Evolutionary conservation across 2,329 filamentous ascomycete genomes (phyloP).

Genomic region (Colletotrichum incanum): DNA sequence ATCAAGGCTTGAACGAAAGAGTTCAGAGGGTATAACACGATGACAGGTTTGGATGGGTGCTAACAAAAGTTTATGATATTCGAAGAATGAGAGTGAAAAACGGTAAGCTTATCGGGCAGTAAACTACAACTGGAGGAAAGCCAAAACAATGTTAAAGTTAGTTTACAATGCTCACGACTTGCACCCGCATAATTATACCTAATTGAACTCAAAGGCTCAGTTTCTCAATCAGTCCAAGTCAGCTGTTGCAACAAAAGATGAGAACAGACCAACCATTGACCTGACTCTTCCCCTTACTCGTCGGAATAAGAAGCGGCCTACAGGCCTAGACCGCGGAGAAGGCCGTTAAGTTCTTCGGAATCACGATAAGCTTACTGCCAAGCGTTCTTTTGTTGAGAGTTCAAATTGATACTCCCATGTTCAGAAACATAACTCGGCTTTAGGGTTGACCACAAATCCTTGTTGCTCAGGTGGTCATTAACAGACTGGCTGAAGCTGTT

Average conservation of each 20-base stretch:
- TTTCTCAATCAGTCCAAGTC: neutral
- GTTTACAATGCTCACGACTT: neutral
- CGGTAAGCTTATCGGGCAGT: neutral
- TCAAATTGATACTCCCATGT: neutral
- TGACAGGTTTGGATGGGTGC: neutral
- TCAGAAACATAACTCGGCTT: neutral
- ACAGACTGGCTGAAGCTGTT: neutral
- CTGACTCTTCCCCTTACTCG: neutral
- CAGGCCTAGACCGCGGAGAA: neutral
- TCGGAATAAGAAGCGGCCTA: neutral
- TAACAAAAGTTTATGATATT: neutral
- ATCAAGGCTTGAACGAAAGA: neutral
- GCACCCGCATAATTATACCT: neutral
- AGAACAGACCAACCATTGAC: neutral
- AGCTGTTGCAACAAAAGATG: neutral
- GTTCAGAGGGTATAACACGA: neutral
- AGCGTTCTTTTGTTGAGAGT: neutral
- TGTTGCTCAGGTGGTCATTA: neutral
- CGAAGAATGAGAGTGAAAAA: neutral
- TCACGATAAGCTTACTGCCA: constrained; percentile 17
- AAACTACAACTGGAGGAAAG: neutral
- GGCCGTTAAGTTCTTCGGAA: neutral
- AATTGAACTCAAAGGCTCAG: neutral
- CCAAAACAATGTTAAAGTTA: neutral
- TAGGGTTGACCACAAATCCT: neutral